Evolutionary conservation across 2,329 filamentous ascomycete species (phyloP).

Genomic region (Phoma sp.): DNA sequence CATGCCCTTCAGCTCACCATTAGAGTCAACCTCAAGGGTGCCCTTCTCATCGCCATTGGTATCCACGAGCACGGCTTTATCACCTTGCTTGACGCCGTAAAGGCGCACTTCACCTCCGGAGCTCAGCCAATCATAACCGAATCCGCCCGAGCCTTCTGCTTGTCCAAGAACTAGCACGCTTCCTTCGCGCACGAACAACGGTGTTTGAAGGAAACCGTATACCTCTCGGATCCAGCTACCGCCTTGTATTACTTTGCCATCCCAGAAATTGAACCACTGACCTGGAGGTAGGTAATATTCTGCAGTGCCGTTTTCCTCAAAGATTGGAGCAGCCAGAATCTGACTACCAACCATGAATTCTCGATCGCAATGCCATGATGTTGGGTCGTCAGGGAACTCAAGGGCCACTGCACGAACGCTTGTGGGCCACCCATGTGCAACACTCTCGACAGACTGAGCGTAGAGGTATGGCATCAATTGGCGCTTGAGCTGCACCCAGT

Average conservation of each 20-base stretch:
- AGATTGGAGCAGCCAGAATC: constrained; percentile 70
- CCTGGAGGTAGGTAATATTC: constrained; percentile 70
- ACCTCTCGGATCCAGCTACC: constrained; percentile 55
- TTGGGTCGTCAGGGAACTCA: constrained; percentile 76
- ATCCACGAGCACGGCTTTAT: constrained; percentile 47
- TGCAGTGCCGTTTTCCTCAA: constrained; percentile 67
- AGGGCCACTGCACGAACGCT: constrained; percentile 69
- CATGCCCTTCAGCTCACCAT: constrained; percentile 40
- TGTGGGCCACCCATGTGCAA: constrained; percentile 65
- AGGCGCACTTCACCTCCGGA: constrained; percentile 49
- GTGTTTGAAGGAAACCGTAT: constrained; percentile 50
- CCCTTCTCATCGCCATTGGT: constrained; percentile 40
- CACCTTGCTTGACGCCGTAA: constrained; percentile 47
- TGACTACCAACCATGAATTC: constrained; percentile 77
- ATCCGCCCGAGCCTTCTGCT: constrained; percentile 47
- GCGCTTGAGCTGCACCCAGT: constrained; percentile 62
- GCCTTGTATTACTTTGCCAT: constrained; percentile 51
- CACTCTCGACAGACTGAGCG: constrained; percentile 59
- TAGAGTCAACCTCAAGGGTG: constrained; percentile 35
- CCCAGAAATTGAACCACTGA: constrained; percentile 60
- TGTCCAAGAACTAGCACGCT: constrained; percentile 51
- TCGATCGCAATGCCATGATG: constrained; percentile 70
- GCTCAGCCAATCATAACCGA: constrained; percentile 52
- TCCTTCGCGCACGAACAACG: constrained; percentile 52
- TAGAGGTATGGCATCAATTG: constrained; percentile 66